These are phyloP conservation scores for Phalaenopsis hybrid DNA, from an alignment of 116 monocot genomes.

Conservation along the genomic window DNA sequence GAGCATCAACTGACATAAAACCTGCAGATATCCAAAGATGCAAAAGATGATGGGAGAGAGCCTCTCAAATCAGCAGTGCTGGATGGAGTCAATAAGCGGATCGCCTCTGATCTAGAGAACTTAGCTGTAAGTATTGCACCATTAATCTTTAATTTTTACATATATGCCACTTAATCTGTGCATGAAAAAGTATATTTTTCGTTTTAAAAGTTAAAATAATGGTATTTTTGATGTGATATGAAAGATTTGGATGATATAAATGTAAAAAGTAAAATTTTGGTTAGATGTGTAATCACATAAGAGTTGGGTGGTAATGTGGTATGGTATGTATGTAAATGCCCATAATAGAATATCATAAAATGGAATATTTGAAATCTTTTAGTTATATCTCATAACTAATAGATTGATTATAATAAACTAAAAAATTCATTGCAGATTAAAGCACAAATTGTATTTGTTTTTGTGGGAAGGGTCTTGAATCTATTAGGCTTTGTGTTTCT, in stretches of 20 bases:
- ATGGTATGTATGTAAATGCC: too few relatives aligned
- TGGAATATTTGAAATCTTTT: background rate
- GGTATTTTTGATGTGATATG: too few relatives aligned
- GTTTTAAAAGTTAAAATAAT: too few relatives aligned
- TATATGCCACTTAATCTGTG: too few relatives aligned
- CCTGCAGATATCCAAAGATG: conserved; percentile 22
- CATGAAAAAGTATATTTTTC: too few relatives aligned
- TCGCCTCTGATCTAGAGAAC: conserved; percentile 46
- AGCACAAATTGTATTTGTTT: background rate
- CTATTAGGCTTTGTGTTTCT: background rate
- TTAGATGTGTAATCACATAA: too few relatives aligned
- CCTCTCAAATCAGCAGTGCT: conserved; percentile 16
- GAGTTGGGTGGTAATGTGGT: too few relatives aligned
- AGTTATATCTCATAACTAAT: background rate
- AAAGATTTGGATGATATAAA: too few relatives aligned
- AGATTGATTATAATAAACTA: background rate
- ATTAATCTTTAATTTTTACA: background rate
- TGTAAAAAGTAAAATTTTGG: too few relatives aligned
- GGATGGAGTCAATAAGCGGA: conserved; percentile 35
- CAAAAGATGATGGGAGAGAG: conserved; percentile 15
- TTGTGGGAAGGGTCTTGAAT: background rate
- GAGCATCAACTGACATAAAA: background rate
- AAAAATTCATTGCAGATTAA: background rate
- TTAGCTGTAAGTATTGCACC: conserved; percentile 17
- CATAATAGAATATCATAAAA: background rate